Evolutionary conservation across 1,284 basidiomycete species (phyloP).

Genomic region (Xerocomus minutiporus): DNA sequence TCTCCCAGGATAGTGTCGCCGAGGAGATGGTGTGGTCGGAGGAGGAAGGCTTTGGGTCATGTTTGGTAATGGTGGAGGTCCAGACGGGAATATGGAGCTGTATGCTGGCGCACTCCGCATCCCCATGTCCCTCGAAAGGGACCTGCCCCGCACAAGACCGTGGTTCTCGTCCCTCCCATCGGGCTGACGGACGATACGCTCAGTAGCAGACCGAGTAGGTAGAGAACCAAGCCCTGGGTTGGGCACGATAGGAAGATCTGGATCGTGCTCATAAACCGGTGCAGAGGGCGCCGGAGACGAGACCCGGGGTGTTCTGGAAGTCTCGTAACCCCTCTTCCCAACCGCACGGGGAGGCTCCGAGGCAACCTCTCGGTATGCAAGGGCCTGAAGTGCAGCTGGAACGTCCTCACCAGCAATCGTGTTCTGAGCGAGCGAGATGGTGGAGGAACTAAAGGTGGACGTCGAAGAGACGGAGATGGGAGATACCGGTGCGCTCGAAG

Average conservation of each 20-base stretch:
- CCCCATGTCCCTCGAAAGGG: slow-evolving; percentile 28
- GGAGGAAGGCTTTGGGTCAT: slow-evolving; percentile 27
- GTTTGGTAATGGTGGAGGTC: slow-evolving; percentile 27
- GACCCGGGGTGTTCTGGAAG: slow-evolving; percentile 25
- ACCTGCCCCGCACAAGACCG: slow-evolving; percentile 29
- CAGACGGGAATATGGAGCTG: slow-evolving; percentile 32
- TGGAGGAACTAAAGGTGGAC: slow-evolving; percentile 24
- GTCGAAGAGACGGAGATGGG: slow-evolving; percentile 29
- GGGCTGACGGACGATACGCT: slow-evolving; percentile 28
- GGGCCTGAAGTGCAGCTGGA: slow-evolving; percentile 12
- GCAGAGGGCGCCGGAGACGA: slow-evolving; percentile 19
- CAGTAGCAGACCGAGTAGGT: slow-evolving; percentile 30
- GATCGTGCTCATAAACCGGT: slow-evolving; percentile 28
- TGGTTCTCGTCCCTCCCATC: slow-evolving; percentile 30
- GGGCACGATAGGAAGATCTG: slow-evolving; percentile 24
- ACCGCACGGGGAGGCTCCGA: slow-evolving; percentile 22
- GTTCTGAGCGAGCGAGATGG: slow-evolving; percentile 18
- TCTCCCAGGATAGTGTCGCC: slow-evolving; percentile 31
- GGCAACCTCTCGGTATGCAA: slow-evolving; percentile 18
- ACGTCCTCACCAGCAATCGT: slow-evolving; percentile 16
- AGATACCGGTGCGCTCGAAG: slow-evolving; percentile 34
- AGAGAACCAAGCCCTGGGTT: slow-evolving; percentile 14
- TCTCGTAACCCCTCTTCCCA: slow-evolving; percentile 14
- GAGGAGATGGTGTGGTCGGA: slow-evolving; percentile 21
- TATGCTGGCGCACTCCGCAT: slow-evolving; percentile 35